Evolutionary conservation across 1,139 yeast genomes (phyloP), one percentile per base, ranked within the genome.

Genomic region (Scheffersomyces cryptocercus): DNA sequence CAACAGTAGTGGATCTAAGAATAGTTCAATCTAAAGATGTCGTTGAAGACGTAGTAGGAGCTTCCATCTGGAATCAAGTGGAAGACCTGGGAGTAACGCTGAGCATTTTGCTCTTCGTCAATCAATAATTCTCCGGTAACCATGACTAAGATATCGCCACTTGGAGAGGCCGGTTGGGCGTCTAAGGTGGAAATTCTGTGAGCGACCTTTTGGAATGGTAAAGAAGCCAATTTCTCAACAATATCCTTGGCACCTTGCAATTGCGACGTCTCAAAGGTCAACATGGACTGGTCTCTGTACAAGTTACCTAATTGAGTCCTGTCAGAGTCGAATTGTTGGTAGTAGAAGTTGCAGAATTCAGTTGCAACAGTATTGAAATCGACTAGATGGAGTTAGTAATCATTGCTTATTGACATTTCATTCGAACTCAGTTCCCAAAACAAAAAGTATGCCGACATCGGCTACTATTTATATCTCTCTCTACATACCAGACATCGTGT

Each of bases 81-180:
- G 83, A 93, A 93, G 37, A 89, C 96, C 74, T 93, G 99, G 30
- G 98, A 88, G 72, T 90, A 93, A 70, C 96, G 84, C 72, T 91
- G 97, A 45, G 98, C 83, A 68, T 89, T 89, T 63, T 84, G 87
- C 73, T 93, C 98, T 51, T 91, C 98, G 65, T 93, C 99, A 58
- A 86, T 81, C 55, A 90, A 70, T 56, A 93, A 80, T 68, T 89
- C 97, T 52, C 99, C 99, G 43, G 99, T 93, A 56, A 93, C 98
- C 96, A 93, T 86, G 46, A 91, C 98, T 60, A 93, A 78, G 47
- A 93, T 96, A 63, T 91, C 98, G 50, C 97, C 97, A 56, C 75
- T 81, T 48, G 96, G 88, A 49, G 96, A 86, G 35, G 95, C 97
- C 39, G 99, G 99, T 74, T 93, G 99, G 40, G 98, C 99, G 63